phyloP scores from a whole-genome alignment of 129 eudicot species.

The Flaveria trinervia region DNA sequence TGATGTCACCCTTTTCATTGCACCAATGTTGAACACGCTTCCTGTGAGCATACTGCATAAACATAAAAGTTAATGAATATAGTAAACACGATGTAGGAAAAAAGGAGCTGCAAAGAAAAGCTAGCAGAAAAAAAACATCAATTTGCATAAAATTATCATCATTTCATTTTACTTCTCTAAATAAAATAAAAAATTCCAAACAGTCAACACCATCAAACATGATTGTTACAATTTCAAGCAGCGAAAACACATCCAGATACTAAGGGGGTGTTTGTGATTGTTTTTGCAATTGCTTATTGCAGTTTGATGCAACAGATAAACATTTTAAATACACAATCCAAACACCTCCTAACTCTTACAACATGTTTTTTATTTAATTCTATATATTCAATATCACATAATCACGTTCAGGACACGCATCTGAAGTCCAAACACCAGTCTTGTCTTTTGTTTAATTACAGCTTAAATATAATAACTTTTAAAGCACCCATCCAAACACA shows the following conservation, averaged over 20 bases:
- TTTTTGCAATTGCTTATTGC: background rate
- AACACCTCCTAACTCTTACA: background rate
- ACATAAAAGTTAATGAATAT: background rate
- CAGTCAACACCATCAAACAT: background rate
- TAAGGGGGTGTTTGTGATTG: background rate
- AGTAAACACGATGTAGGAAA: background rate
- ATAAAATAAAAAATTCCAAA: background rate
- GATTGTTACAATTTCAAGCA: background rate
- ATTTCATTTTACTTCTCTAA: background rate
- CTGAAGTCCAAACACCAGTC: background rate
- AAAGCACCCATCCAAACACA: background rate
- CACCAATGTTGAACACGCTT: conserved; percentile 99
- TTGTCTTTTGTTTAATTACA: background rate
- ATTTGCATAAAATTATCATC: background rate
- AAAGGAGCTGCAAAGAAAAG: background rate
- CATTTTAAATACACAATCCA: background rate
- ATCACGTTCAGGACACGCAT: background rate
- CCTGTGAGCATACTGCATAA: conserved; percentile 92
- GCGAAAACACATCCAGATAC: background rate
- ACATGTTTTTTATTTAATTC: background rate
- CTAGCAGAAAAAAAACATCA: background rate
- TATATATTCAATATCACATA: background rate
- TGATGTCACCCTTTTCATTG: conserved; percentile 93
- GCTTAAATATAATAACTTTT: background rate
- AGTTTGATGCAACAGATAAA: background rate